These are phyloP conservation scores for Apiosordaria backusii DNA, from an alignment of 495 filamentous ascomycete species.

Conservation along the genomic window DNA sequence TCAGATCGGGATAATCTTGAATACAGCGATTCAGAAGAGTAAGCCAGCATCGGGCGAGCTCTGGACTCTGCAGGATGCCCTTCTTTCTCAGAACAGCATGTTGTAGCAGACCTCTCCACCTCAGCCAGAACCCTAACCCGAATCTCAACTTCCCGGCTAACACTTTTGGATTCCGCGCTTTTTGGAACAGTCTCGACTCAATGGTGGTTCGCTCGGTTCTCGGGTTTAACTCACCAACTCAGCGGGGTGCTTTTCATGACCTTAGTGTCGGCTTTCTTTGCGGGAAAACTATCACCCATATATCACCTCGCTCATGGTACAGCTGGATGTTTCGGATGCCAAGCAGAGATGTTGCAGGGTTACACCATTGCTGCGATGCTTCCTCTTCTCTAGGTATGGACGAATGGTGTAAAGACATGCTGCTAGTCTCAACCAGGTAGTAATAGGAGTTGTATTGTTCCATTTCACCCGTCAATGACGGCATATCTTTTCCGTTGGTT, in stretches of 20 bases:
- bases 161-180: not conserved
- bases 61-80: no score
- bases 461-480: conserved; percentile 5
- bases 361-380: not conserved
- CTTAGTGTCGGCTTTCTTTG: not conserved
- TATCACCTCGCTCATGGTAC: no score
- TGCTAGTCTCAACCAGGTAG: not conserved
- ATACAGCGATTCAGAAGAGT: no score
- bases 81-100: no score
- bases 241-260: not conserved
- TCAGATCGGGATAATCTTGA: no score
- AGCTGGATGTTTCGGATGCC: no score
- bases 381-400: not conserved
- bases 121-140: not conserved
- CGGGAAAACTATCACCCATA: not conserved
- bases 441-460: not conserved
- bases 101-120: no score
- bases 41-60: no score
- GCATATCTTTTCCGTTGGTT: not conserved
- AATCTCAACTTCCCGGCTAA: not conserved
- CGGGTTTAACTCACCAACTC: not conserved
- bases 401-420: no score
- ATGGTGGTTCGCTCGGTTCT: not conserved
- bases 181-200: no score
- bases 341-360: not conserved